These are phyloP conservation scores for Kodamaea restingae DNA, from an alignment of 805 yeast genomes.

Conservation along the genomic window DNA sequence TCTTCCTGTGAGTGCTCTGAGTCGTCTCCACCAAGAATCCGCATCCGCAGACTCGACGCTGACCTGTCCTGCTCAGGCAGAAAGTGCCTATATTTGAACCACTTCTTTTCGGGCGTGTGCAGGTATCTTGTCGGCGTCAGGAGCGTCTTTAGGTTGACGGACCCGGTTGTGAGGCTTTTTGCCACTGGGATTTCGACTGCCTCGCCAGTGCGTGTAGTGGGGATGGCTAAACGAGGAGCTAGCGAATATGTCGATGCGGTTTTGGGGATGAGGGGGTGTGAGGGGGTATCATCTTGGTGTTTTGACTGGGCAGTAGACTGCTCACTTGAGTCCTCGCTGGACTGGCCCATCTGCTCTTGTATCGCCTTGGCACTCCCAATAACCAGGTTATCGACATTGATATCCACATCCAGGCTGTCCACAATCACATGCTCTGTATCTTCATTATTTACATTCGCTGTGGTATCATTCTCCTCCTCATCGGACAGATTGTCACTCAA, in stretches of 20 bases:
- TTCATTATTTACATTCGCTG: too few relatives aligned
- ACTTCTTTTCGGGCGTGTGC: neutral
- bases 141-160: constrained; percentile 16
- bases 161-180: constrained; percentile 17
- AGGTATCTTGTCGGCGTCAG: constrained; percentile 2
- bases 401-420: too few relatives aligned
- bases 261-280: too few relatives aligned
- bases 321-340: too few relatives aligned
- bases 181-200: constrained; percentile 64
- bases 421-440: too few relatives aligned
- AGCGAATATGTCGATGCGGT: constrained; percentile 18
- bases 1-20: constrained; percentile 36
- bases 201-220: constrained; percentile 76
- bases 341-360: too few relatives aligned
- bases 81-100: neutral
- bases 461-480: constrained; percentile 13
- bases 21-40: constrained; percentile 2
- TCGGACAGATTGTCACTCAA: constrained; percentile 62
- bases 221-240: constrained; percentile 63
- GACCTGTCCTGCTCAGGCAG: constrained; percentile 1
- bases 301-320: too few relatives aligned
- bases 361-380: too few relatives aligned
- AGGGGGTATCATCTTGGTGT: too few relatives aligned
- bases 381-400: too few relatives aligned
- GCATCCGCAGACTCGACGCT: constrained; percentile 1